Conservation (phyloP, 176 grass and related monocot species). For the Tillandsia fasciculata region DNA sequence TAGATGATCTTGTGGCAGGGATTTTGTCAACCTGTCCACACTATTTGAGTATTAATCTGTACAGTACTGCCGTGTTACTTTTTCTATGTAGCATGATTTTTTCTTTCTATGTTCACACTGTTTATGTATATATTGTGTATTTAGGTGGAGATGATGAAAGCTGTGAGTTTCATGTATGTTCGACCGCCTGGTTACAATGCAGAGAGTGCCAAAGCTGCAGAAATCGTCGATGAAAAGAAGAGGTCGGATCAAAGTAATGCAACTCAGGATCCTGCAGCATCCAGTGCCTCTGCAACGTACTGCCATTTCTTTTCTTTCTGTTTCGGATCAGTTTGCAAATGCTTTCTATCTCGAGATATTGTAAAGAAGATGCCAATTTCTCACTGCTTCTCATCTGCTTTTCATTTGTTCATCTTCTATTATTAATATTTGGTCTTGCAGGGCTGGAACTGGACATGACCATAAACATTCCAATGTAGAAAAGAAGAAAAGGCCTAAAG, state of each 20-base stretch:
- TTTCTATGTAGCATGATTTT: too few species aligned
- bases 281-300: constrained; percentile 49
- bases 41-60: too few species aligned
- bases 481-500: constrained; percentile 79
- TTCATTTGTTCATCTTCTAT: not conserved
- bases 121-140: constrained; percentile 1
- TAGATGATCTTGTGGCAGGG: too few species aligned
- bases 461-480: constrained; percentile 31
- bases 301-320: not conserved
- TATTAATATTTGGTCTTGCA: constrained; percentile 13
- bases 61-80: too few species aligned
- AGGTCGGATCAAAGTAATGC: constrained; percentile 31
- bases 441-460: constrained; percentile 33
- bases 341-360: not conserved
- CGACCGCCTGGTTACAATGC: constrained; percentile 84
- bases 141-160: constrained; percentile 93
- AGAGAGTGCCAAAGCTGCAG: constrained; percentile 95
- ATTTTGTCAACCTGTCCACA: too few species aligned
- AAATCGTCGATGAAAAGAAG: constrained; percentile 79
- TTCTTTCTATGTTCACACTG: not conserved
- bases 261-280: constrained; percentile 23
- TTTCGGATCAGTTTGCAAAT: not conserved
- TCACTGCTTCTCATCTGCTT: not conserved
- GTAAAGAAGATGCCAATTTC: too few species aligned
- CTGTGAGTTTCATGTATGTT: constrained; percentile 97